phyloP scores from a whole-genome alignment of 2,329 filamentous ascomycete genomes.

The Juglanconis oblonga region DNA sequence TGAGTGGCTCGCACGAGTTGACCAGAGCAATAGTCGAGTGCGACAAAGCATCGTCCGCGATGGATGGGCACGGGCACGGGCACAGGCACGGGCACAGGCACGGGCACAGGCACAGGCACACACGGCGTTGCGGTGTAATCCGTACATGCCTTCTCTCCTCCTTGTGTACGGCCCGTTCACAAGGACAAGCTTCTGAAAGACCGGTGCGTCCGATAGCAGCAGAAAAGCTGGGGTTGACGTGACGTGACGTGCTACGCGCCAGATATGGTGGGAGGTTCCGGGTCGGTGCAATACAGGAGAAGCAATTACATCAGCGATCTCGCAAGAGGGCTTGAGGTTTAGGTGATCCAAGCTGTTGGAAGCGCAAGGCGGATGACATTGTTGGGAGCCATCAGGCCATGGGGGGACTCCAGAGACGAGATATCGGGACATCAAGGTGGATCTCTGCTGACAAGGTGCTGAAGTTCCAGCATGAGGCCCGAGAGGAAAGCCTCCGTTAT shows the following conservation, averaged over 20 bases:
- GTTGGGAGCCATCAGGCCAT: no score
- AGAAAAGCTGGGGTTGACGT: background rate
- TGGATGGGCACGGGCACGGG: no score
- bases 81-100: no score
- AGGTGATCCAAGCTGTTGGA: background rate
- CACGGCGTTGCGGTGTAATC: background rate
- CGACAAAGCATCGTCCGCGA: background rate
- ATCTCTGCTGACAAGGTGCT: background rate
- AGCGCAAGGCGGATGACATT: background rate
- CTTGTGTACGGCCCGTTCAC: conserved; percentile 1
- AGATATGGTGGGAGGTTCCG: background rate
- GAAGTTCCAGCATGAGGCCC: background rate
- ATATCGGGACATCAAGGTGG: background rate
- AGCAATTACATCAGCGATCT: background rate
- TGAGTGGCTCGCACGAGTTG: background rate
- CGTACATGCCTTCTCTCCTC: background rate
- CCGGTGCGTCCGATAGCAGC: conserved; percentile 13
- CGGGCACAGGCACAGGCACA: no score
- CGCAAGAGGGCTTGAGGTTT: background rate
- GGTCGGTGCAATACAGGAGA: background rate
- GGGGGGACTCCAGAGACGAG: no score
- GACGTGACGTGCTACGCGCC: background rate
- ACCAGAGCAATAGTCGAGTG: background rate
- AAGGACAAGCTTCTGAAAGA: background rate
- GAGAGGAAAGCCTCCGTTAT: conserved; percentile 10